Evolutionary conservation across 139 green algal species (phyloP).

Genomic region (Asterochloris sp.): DNA sequence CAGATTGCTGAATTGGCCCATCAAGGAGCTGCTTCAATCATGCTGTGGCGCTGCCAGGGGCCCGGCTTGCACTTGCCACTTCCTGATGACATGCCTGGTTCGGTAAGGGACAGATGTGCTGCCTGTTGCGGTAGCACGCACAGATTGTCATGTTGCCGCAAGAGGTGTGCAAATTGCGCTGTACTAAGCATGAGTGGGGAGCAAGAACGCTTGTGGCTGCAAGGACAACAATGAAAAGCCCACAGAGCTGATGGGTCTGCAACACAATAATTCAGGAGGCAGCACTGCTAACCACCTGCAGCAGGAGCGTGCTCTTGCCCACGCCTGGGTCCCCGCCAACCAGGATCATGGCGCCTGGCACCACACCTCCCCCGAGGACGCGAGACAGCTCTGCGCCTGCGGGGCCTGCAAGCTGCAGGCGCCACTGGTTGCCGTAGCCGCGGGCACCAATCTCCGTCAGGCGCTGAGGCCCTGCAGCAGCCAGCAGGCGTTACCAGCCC

Average conservation of each 20-base stretch:
- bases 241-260: neutral
- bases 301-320: slow-evolving; percentile 94
- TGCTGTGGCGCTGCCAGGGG: too few relatives aligned
- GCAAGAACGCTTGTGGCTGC: neutral
- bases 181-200: too few relatives aligned
- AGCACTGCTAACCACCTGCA: slow-evolving; percentile 68
- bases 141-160: too few relatives aligned
- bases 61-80: too few relatives aligned
- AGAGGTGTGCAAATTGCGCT: too few relatives aligned
- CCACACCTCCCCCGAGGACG: slow-evolving; percentile 90
- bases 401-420: slow-evolving; percentile 45
- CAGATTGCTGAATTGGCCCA: too few relatives aligned
- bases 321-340: slow-evolving; percentile 94
- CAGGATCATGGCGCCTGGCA: slow-evolving; percentile 84
- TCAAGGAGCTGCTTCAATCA: too few relatives aligned
- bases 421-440: slow-evolving; percentile 27
- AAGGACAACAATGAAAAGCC: too few relatives aligned
- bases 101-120: too few relatives aligned
- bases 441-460: slow-evolving; percentile 36
- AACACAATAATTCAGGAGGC: neutral
- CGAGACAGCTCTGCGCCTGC: slow-evolving; percentile 62
- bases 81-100: too few relatives aligned
- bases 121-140: too few relatives aligned
- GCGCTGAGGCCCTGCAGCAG: slow-evolving; percentile 31
- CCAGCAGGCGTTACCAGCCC: neutral